phyloP scores from a whole-genome alignment of 2,329 filamentous ascomycete species.

The Pestalotiopsis sp. region DNA sequence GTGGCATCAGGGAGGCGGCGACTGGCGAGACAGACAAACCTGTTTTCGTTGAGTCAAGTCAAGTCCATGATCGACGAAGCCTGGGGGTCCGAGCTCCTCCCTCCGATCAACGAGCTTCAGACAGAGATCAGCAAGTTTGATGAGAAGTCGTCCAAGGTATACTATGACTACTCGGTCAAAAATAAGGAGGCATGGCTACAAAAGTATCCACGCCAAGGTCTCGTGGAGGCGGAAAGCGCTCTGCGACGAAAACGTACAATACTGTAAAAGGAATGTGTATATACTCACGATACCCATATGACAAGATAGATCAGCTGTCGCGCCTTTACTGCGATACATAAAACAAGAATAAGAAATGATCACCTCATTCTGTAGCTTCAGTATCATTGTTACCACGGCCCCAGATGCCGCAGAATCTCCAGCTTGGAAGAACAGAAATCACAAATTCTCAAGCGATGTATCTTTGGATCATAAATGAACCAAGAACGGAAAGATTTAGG shows the following conservation, averaged over 20 bases:
- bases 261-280: neutral
- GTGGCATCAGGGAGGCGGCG: conserved; percentile 20
- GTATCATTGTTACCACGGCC: too few relatives aligned
- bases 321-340: neutral
- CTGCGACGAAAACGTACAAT: neutral
- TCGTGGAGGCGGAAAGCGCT: neutral
- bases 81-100: conserved; percentile 35
- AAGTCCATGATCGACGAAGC: conserved; percentile 36
- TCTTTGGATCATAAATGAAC: too few relatives aligned
- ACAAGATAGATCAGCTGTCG: neutral
- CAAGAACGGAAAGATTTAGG: too few relatives aligned
- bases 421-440: too few relatives aligned
- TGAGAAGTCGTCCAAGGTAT: neutral
- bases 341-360: neutral
- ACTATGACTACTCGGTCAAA: neutral
- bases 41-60: conserved; percentile 31
- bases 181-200: neutral
- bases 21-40: conserved; percentile 23
- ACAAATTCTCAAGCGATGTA: too few relatives aligned
- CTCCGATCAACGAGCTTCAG: conserved; percentile 25
- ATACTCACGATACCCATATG: neutral
- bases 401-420: too few relatives aligned
- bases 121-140: neutral
- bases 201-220: neutral
- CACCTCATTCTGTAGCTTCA: too few relatives aligned